Evolutionary conservation across 1,284 basidiomycete species (phyloP), one percentile per base, ranked within the genome.

Genomic region (Ustilago tritici): DNA sequence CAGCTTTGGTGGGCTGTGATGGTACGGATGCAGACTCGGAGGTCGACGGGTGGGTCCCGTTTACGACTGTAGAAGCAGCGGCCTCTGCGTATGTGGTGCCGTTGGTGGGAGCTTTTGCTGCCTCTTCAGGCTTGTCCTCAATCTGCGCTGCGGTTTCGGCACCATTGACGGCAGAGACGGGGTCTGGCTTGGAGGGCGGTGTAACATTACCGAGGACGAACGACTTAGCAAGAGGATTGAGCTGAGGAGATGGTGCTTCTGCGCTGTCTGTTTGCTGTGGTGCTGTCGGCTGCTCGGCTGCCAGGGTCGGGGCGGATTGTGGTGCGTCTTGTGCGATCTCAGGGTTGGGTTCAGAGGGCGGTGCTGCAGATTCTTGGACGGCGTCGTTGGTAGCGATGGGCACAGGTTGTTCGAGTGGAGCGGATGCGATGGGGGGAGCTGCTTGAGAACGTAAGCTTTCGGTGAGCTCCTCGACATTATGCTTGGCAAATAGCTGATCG

Each of bases 391-490:
- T 31, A 32, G 34, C n/a, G 34, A 36, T 14, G 60, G 31, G 73
- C 52, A 55, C 79, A 36, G 53, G 67, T 79, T 92, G 40, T 32
- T 57, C 11, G 8, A 34, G 23, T 3, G 60, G 36, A 34, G 56
- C 35, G 15, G 32, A 43, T 41, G 52, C n/a, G 23, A 32, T 57
- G 15, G 66, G 52, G 38, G 67, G 64, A 0, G 61, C 65, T 6
- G 73, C 57, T 54, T 68, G 74, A 9, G 69, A 61, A 15, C 73
- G 91, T 11, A 95, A 89, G 81, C 93, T 91, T 31, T 89, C 87
- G 0, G 92, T 95, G 14, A 95, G 87, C 1, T 88, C 88, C 80
- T 96, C 95, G 23, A 96, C 92, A 80, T 96, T 91, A 90, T 95
- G 92, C 54, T 91, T 90, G 34, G 89, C 87, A 17, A 93, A 87